phyloP scores from a whole-genome alignment of 73 alveolate genomes.

The Urostyla sp. region DNA sequence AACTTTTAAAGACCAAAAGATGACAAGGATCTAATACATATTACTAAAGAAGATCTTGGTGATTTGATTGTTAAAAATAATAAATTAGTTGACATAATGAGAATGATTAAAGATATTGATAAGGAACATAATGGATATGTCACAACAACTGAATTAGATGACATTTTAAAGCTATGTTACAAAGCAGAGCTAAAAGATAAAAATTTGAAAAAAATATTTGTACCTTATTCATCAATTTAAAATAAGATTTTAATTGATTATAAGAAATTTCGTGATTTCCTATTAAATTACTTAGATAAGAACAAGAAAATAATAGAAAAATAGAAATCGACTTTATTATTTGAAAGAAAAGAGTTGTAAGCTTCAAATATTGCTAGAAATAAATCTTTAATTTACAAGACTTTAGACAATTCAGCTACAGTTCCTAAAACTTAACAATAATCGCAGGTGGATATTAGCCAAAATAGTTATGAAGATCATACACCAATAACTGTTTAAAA shows the following conservation, averaged over 20 bases:
- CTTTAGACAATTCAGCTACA: neutral
- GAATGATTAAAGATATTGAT: slow-evolving; percentile 64
- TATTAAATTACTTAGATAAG: neutral
- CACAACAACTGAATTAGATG: slow-evolving; percentile 68
- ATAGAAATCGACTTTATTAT: neutral
- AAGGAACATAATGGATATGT: slow-evolving; percentile 75
- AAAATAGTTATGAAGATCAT: too few species aligned
- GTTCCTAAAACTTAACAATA: neutral
- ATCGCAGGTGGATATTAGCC: neutral
- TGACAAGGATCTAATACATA: neutral
- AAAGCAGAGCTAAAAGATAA: slow-evolving; percentile 17
- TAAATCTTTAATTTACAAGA: neutral
- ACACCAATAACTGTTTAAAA: too few species aligned
- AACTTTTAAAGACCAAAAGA: slow-evolving; percentile 15
- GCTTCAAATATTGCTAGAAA: neutral
- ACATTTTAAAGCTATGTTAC: slow-evolving; percentile 53
- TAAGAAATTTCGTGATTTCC: slow-evolving; percentile 17
- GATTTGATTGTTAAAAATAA: neutral
- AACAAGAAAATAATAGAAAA: neutral
- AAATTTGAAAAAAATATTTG: slow-evolving; percentile 1
- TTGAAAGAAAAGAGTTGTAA: neutral
- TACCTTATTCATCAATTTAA: slow-evolving; percentile 48
- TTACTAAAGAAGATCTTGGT: neutral
- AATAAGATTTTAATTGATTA: slow-evolving; percentile 54
- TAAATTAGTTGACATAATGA: slow-evolving; percentile 23